Conservation (phyloP, 331 rosid species). For the Telfairia occidentalis region DNA sequence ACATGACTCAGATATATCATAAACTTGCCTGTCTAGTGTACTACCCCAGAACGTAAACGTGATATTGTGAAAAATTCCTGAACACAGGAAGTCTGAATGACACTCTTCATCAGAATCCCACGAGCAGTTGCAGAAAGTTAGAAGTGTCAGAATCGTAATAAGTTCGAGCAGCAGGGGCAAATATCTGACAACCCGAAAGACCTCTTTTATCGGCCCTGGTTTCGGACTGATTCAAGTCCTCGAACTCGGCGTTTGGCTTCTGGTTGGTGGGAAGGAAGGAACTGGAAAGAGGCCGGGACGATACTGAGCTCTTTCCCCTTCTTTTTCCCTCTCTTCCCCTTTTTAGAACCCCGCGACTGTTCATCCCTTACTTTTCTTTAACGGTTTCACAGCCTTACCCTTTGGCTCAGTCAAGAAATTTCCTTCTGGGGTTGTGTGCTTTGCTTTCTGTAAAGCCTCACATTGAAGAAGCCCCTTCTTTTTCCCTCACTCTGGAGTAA, state of each 20-base stretch:
- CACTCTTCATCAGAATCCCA: not conserved
- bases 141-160: conserved; percentile 3
- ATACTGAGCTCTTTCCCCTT: not conserved
- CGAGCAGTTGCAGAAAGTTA: not conserved
- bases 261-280: conserved; percentile 12
- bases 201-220: conserved; percentile 9
- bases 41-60: not conserved
- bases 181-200: not conserved
- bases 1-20: too few relatives aligned
- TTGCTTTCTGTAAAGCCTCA: not conserved
- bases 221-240: not conserved
- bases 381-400: not conserved
- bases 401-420: not conserved
- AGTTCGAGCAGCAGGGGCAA: not conserved
- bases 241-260: conserved; percentile 11
- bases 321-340: not conserved
- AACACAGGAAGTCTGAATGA: not conserved
- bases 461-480: not conserved
- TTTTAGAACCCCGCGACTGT: not conserved
- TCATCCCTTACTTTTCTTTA: not conserved
- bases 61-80: not conserved
- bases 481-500: not conserved
- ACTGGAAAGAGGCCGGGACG: not conserved
- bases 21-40: too few relatives aligned
- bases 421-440: not conserved